Conservation (phyloP, 2,329 filamentous ascomycete species). For the Elsinoe necatrix region DNA sequence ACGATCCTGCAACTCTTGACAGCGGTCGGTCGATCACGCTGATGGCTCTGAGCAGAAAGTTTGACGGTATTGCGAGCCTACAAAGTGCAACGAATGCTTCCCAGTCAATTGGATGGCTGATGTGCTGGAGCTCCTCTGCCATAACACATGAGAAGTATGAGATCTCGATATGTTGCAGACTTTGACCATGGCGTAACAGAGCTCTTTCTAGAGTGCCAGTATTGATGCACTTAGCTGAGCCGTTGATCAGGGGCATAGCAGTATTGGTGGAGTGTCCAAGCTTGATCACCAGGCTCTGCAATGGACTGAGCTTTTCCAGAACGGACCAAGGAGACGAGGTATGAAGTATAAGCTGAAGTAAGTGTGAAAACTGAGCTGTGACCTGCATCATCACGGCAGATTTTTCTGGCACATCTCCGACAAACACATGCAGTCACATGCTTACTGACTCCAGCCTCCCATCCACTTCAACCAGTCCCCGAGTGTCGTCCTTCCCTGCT, state of each 20-base stretch:
- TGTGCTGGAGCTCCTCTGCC: too few species aligned
- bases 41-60: too few species aligned
- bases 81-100: too few species aligned
- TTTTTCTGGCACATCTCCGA: background rate
- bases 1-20: background rate
- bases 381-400: background rate
- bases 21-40: too few species aligned
- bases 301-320: background rate
- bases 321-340: background rate
- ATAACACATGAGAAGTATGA: too few species aligned
- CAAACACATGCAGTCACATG: background rate
- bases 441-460: constrained; percentile 26
- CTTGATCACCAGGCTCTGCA: background rate
- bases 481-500: constrained; percentile 43
- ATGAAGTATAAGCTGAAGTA: background rate
- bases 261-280: background rate
- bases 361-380: background rate
- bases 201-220: background rate
- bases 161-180: background rate
- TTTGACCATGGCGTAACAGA: background rate
- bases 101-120: too few species aligned
- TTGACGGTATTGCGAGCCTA: too few species aligned
- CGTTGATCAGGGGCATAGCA: background rate
- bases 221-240: background rate
- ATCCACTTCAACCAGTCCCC: constrained; percentile 33